phyloP scores from a whole-genome alignment of 306 rosid species.

The Biancaea sappan region DNA sequence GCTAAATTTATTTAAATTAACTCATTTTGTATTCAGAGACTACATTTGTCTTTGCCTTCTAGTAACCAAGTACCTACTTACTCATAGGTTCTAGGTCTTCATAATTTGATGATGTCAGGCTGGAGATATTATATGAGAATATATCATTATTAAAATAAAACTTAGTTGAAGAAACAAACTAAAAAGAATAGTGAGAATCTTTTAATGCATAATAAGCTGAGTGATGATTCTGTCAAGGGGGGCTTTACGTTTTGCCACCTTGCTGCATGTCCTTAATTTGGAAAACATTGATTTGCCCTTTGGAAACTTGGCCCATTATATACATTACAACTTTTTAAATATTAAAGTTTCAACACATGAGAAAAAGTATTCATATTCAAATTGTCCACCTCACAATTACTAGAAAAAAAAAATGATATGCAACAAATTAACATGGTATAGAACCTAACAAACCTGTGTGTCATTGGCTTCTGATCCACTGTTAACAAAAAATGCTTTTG shows the following conservation, averaged over 20 bases:
- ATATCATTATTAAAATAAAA: background rate
- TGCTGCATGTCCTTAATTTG: background rate
- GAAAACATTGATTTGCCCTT: background rate
- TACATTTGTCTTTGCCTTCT: conserved; percentile 25
- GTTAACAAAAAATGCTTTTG: conserved; percentile 81
- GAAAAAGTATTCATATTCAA: conserved; percentile 11
- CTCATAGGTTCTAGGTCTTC: background rate
- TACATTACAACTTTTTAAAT: background rate
- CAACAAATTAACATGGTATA: conserved; percentile 29
- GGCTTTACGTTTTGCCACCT: background rate
- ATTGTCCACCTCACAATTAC: conserved; percentile 8
- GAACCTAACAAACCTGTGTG: conserved; percentile 68
- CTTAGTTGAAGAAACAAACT: background rate
- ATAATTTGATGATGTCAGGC: background rate
- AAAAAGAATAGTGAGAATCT: background rate
- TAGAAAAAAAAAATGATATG: conserved; percentile 23
- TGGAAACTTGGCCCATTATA: background rate
- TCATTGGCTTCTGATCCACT: conserved; percentile 99
- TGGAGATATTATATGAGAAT: background rate
- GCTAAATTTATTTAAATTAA: conserved; percentile 12
- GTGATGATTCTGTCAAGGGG: background rate
- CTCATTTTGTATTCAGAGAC: conserved; percentile 11
- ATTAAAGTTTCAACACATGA: conserved; percentile 2
- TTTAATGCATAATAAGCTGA: background rate
- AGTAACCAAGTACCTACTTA: conserved; percentile 6